phyloP scores from a whole-genome alignment of 768 basidiomycete species.

The Xerocomus potaroensis region DNA sequence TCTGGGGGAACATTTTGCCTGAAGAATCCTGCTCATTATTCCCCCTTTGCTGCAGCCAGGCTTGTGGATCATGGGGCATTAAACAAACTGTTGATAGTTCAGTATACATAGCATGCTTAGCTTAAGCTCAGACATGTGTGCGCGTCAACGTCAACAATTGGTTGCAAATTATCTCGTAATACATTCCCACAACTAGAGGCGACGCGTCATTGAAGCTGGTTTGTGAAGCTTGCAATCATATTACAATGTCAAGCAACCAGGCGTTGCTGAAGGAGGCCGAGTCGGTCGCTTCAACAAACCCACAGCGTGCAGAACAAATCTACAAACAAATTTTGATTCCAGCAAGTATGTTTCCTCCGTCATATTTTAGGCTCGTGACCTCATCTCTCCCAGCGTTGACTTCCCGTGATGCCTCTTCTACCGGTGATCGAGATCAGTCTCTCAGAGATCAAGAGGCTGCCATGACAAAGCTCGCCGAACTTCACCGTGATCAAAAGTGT shows the following conservation, averaged over 20 bases:
- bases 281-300: slow-evolving; percentile 40
- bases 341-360: slow-evolving; percentile 24
- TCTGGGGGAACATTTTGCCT: too few relatives aligned
- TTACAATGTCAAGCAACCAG: slow-evolving; percentile 23
- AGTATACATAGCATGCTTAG: too few relatives aligned
- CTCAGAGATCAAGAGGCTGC: slow-evolving; percentile 82
- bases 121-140: too few relatives aligned
- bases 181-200: slow-evolving; percentile 22
- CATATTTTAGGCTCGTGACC: neutral
- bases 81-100: too few relatives aligned
- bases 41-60: too few relatives aligned
- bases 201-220: slow-evolving; percentile 20
- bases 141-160: too few relatives aligned
- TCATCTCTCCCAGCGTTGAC: slow-evolving; percentile 22
- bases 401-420: slow-evolving; percentile 32
- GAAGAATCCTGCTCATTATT: too few relatives aligned
- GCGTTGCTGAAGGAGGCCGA: slow-evolving; percentile 46
- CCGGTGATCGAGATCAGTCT: slow-evolving; percentile 47
- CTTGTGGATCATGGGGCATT: too few relatives aligned
- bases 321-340: slow-evolving; percentile 65
- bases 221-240: neutral
- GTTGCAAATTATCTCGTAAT: too few relatives aligned
- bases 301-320: slow-evolving; percentile 63
- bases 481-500: slow-evolving; percentile 83
- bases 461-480: slow-evolving; percentile 77